Conservation (phyloP, 2,329 filamentous ascomycete genomes). For the Claviceps africana region DNA sequence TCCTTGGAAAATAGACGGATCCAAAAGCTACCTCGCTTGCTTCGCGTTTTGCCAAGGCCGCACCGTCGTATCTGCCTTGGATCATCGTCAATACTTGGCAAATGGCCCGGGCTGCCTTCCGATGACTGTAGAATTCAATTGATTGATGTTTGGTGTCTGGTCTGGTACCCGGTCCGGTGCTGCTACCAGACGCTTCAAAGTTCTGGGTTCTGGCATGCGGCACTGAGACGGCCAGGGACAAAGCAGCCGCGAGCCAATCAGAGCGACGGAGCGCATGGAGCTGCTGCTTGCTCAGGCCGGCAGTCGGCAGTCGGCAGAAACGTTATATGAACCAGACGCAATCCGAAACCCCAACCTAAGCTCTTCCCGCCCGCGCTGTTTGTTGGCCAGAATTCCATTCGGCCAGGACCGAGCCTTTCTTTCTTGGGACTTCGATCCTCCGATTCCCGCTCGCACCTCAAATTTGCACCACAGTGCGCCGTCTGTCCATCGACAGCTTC, state of each 20-base stretch:
- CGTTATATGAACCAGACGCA: too few species aligned
- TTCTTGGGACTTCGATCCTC: neutral
- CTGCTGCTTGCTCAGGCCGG: too few species aligned
- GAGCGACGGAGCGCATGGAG: neutral
- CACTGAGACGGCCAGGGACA: neutral
- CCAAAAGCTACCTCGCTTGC: too few species aligned
- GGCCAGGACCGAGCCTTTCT: neutral
- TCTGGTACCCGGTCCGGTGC: neutral
- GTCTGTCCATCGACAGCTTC: neutral
- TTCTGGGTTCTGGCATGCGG: too few species aligned
- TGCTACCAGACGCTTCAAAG: neutral
- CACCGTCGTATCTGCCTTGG: too few species aligned
- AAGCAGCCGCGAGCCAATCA: constrained; percentile 3
- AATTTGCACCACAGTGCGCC: neutral
- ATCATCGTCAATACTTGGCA: too few species aligned
- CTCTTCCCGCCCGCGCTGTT: neutral
- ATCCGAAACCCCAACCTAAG: neutral
- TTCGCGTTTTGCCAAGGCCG: too few species aligned
- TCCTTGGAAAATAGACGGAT: too few species aligned
- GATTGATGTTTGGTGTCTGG: too few species aligned
- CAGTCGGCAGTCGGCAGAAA: constrained; percentile 1
- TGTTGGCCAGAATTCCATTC: neutral
- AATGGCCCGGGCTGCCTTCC: too few species aligned
- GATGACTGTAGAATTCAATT: too few species aligned
- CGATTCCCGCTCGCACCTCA: neutral